Evolutionary conservation across 2,329 filamentous ascomycete genomes (phyloP).

Genomic region (Aspergillus amoenus): DNA sequence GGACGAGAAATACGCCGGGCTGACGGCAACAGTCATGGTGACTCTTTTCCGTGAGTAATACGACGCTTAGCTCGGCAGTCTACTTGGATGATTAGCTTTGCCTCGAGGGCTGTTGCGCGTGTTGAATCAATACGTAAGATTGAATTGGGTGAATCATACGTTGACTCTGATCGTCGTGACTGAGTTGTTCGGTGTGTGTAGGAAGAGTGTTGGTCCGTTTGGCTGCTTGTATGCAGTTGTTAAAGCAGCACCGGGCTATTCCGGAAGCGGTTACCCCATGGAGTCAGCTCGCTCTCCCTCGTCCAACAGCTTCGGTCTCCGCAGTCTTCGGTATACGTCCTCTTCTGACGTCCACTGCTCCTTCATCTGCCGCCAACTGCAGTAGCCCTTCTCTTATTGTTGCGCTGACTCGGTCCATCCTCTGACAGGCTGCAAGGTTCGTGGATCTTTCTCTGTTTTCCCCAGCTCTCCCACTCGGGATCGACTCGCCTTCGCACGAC

Average conservation of each 20-base stretch:
- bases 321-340: not conserved
- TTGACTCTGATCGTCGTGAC: not conserved
- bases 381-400: constrained; percentile 1
- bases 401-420: not conserved
- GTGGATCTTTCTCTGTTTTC: constrained; percentile 8
- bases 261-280: constrained; percentile 1
- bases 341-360: not conserved
- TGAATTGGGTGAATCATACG: not conserved
- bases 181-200: not conserved
- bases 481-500: constrained; percentile 10
- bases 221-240: too few species aligned
- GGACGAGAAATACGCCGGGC: constrained; percentile 5
- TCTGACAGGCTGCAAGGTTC: constrained; percentile 9
- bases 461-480: constrained; percentile 2
- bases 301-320: not conserved
- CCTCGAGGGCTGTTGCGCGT: too few species aligned
- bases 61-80: constrained; percentile 1
- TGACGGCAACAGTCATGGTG: too few species aligned
- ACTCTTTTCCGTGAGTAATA: constrained; percentile 3
- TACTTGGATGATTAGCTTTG: not conserved
- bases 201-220: too few species aligned
- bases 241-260: constrained; percentile 5
- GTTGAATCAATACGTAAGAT: not conserved
- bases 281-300: not conserved
- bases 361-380: not conserved